phyloP scores from a whole-genome alignment of 768 basidiomycete genomes.

The Cyclocybe aegerita region DNA sequence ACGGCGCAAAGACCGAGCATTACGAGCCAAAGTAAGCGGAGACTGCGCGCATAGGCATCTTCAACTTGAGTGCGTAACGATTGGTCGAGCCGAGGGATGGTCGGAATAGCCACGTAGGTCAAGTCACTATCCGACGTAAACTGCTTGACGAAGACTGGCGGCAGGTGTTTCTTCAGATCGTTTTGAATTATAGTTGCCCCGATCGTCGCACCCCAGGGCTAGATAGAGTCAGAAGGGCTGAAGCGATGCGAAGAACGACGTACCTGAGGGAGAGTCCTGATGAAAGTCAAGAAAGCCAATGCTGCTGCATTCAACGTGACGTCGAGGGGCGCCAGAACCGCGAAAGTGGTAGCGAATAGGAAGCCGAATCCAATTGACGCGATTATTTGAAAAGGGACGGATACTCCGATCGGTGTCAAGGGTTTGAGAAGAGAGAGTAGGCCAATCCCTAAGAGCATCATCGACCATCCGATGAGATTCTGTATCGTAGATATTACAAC shows the following conservation, averaged over 20 bases:
- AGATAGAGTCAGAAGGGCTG: background rate
- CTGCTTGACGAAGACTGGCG: constrained; percentile 30
- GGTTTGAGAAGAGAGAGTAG: constrained; percentile 21
- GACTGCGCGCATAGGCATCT: constrained; percentile 38
- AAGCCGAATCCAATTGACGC: constrained; percentile 15
- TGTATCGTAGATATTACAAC: constrained; percentile 9
- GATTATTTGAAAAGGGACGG: constrained; percentile 21
- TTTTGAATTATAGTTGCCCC: constrained; percentile 53
- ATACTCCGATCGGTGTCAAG: constrained; percentile 1
- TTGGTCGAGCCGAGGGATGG: constrained; percentile 31
- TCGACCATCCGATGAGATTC: constrained; percentile 32
- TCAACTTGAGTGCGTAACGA: constrained; percentile 32
- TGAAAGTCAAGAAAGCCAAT: constrained; percentile 40
- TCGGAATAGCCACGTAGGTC: constrained; percentile 44
- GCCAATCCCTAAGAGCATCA: constrained; percentile 36
- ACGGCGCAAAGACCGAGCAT: constrained; percentile 37
- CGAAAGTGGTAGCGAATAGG: constrained; percentile 27
- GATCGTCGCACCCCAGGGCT: constrained; percentile 55
- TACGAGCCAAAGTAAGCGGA: constrained; percentile 41
- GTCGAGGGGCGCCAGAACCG: constrained; percentile 46
- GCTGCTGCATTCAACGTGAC: constrained; percentile 39
- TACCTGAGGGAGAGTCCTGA: constrained; percentile 35
- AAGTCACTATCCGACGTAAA: constrained; percentile 26
- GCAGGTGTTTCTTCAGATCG: constrained; percentile 40
- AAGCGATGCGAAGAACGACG: background rate